A percentile compares a stretch with the other conserved stretches of the same genome.
Evolutionary conservation across 2,329 filamentous ascomycete species (phyloP).

Genomic region (Apiospora pterosperma): DNA sequence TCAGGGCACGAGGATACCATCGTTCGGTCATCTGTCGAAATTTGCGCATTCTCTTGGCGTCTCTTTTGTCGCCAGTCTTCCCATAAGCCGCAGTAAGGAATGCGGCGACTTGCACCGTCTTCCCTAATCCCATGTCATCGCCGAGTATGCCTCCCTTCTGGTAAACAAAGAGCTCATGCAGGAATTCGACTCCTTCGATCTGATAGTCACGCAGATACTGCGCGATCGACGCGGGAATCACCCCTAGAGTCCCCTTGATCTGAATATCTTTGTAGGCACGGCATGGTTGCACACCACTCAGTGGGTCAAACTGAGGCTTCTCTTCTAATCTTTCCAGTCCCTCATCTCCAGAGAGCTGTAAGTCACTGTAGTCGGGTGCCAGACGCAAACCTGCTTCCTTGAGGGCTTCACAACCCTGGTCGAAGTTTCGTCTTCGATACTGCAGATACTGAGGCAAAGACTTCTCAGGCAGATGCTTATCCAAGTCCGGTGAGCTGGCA

Average conservation of each 20-base stretch:
- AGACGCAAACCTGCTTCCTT: slow-evolving; percentile 68
- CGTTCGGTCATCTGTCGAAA: slow-evolving; percentile 59
- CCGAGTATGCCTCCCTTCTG: slow-evolving; percentile 88
- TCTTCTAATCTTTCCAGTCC: slow-evolving; percentile 59
- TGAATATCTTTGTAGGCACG: slow-evolving; percentile 72
- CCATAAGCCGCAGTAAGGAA: slow-evolving; percentile 91
- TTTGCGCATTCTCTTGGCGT: slow-evolving; percentile 83
- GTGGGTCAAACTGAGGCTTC: slow-evolving; percentile 62
- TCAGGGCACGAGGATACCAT: slow-evolving; percentile 83
- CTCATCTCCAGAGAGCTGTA: slow-evolving; percentile 74
- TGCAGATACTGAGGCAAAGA: slow-evolving; percentile 72
- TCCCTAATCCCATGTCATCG: slow-evolving; percentile 96
- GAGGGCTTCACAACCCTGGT: slow-evolving; percentile 44
- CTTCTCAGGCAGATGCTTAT: slow-evolving; percentile 43
- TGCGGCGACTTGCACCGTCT: slow-evolving; percentile 93
- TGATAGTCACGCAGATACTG: slow-evolving; percentile 94
- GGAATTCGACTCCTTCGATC: slow-evolving; percentile 76
- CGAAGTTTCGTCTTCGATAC: slow-evolving; percentile 64
- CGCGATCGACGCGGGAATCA: slow-evolving; percentile 85
- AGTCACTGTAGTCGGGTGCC: slow-evolving; percentile 72
- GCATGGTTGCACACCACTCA: slow-evolving; percentile 58
- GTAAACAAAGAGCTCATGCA: slow-evolving; percentile 86
- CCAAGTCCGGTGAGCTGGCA: slow-evolving; percentile 31
- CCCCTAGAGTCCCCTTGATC: slow-evolving; percentile 69
- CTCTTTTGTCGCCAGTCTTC: slow-evolving; percentile 86